These are phyloP conservation scores for Rauvolfia tetraphylla DNA, from an alignment of 257 asterid species.

Conservation along the genomic window DNA sequence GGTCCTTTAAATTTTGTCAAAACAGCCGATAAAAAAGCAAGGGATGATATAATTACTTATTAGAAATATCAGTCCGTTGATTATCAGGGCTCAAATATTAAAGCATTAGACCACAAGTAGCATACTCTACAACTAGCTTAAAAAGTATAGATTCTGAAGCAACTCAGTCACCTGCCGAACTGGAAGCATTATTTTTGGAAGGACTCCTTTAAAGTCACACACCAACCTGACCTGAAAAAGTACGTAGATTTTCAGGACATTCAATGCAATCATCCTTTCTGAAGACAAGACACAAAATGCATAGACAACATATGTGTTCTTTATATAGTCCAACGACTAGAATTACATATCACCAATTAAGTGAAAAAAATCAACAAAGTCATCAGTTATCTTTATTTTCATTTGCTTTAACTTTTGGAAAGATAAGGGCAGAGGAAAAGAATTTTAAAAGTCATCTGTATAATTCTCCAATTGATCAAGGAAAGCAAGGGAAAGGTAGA, in stretches of 20 bases:
- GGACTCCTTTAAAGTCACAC: slow-evolving; percentile 74
- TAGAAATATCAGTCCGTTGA: background rate
- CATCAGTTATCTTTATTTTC: background rate
- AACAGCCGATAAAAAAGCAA: background rate
- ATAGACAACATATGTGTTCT: background rate
- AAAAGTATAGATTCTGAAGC: background rate
- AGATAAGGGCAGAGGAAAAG: background rate
- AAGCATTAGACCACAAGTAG: background rate
- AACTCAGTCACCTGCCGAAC: slow-evolving; percentile 57
- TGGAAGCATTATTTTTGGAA: slow-evolving; percentile 69
- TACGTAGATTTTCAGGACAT: slow-evolving; percentile 1
- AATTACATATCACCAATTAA: background rate
- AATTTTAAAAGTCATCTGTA: background rate
- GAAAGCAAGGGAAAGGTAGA: background rate
- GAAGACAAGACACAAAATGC: background rate
- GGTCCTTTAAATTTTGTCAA: background rate
- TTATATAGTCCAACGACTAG: background rate
- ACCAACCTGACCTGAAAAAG: slow-evolving; percentile 69
- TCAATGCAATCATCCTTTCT: background rate
- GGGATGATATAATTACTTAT: background rate
- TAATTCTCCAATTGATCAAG: background rate
- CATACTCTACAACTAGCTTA: background rate
- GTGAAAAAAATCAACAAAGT: background rate
- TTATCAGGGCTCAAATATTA: background rate
- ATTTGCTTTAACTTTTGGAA: background rate